Base-by-base conservation (phyloP, 2,329 filamentous ascomycete genomes). In the Claviceps fusiformis region DNA sequence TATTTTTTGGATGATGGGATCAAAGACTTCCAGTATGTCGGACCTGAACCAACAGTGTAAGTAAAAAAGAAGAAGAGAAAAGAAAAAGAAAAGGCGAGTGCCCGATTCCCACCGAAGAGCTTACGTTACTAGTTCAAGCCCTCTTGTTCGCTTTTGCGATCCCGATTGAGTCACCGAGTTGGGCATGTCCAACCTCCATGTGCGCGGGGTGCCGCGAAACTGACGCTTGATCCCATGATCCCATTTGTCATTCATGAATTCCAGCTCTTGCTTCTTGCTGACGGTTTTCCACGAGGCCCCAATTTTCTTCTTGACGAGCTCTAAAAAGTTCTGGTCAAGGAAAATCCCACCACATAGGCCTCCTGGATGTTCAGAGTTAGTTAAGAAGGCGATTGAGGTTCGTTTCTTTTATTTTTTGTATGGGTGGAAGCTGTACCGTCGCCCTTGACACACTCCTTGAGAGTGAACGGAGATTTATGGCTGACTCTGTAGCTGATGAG, bases 291-390 rank as follows among this genome's bases (percentile, higher is more conserved):
- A 48, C 7, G 17, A 51, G 2, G 6, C 3, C 0, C 55, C 4
- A 0, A 71, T 17, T 8, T 65, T 68, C 0, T 3, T 3, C 33
- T 63, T 59, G 3, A 75, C 56, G 0, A 71, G 52, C 0, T 54
- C 0, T 1, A 64, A 1, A n/a, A 75, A 75, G 0, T 45, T 55
- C 3, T 75, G 64, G 35, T 75, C 71, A 0, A 75, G 62, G 13
- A 74, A 73, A 0, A 73, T 60, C 0, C 62, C 71, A 0, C 73
- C 72, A 2, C 70, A 73, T 0, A 75, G 59, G 0, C 37, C 66
- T 2, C 71, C 71, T 72, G 13, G 1, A 7, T n/a, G 11, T 13
- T 45, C 19, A 9, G 10, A 15, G 19, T 27, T 2, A 39, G 50
- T 31, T 9, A 31, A 3, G 3, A 24, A 4, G 10, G 24, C 19